Evolutionary conservation across 2,329 filamentous ascomycete species (phyloP), one percentile per base, ranked within the genome.

Genomic region (Penicillium sp.): DNA sequence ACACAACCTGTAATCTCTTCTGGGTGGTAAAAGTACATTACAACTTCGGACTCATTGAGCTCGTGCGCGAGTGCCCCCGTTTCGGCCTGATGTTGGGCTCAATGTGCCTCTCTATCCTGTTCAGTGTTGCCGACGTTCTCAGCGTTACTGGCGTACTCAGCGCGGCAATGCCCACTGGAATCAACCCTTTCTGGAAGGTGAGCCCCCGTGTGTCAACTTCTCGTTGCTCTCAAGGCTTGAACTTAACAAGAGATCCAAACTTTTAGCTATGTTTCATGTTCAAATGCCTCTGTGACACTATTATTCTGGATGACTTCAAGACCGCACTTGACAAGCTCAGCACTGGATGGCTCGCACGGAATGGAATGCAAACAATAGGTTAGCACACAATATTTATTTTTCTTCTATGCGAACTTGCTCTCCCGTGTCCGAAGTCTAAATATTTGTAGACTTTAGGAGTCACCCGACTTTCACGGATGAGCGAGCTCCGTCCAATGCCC

Each of bases 231-330:
- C 31, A 33, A 33, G 31, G 13, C 13, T 3, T 2, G 31, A 13
- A 13, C 3, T 13, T 33, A 33, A 33, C 31, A 33, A 33, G 31
- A 3, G 31, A 13, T 33, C 25, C 25, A 8, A 27, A 27, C 8
- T 27, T 27, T 27, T 27, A 75, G 73, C 68, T 86, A 11, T 80
- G 81, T 0, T 84, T 86, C 45, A 81, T 87, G 21, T 87, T 87
- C 78, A 88, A 88, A 71, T 88, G 86, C 59, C 78, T 88, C 46
- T 87, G 85, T 21, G 86, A 88, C 65, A 84, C 82, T 0, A 83
- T 88, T 50, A 81, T 88, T 50, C 80, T 88, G 11, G 86, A 88
- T 65, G 86, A 88, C 64, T 88, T 88, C 79, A 87, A 87, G 66
- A 86, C 84, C 3, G 79, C 78, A 0, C 68, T 82, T 5, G 79